phyloP scores from a whole-genome alignment of 179 eudicot species.

The Silene noctiflora region DNA sequence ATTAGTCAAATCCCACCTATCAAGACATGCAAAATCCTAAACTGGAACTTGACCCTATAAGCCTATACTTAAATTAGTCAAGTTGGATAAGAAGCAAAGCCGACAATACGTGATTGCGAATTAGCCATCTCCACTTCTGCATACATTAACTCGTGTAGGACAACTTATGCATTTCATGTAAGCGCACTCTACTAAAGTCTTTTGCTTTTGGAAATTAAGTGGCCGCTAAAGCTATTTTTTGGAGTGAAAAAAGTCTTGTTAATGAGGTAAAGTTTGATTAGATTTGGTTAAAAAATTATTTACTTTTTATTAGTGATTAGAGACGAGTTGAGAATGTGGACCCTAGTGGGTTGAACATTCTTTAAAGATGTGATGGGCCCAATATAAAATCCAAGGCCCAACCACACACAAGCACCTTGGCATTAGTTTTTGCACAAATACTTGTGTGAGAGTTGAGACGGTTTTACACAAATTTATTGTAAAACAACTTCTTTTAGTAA shows the following conservation, averaged over 20 bases:
- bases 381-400: background rate
- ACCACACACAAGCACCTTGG: background rate
- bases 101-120: background rate
- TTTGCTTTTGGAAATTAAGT: constrained; percentile 8
- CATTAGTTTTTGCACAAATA: too few relatives aligned
- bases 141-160: background rate
- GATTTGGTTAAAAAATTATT: background rate
- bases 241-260: background rate
- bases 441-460: too few relatives aligned
- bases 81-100: background rate
- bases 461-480: too few relatives aligned
- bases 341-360: background rate
- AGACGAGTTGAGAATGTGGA: background rate
- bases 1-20: background rate
- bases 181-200: background rate
- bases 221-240: background rate
- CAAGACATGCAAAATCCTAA: background rate
- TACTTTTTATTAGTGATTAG: background rate
- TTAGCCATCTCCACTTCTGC: background rate
- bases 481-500: too few relatives aligned
- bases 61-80: background rate
- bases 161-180: background rate
- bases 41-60: too few relatives aligned
- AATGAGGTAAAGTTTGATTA: background rate
- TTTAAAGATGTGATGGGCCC: background rate